Conservation (phyloP, 192 early-diverging fungal genomes). For the Backusella macrospora region DNA sequence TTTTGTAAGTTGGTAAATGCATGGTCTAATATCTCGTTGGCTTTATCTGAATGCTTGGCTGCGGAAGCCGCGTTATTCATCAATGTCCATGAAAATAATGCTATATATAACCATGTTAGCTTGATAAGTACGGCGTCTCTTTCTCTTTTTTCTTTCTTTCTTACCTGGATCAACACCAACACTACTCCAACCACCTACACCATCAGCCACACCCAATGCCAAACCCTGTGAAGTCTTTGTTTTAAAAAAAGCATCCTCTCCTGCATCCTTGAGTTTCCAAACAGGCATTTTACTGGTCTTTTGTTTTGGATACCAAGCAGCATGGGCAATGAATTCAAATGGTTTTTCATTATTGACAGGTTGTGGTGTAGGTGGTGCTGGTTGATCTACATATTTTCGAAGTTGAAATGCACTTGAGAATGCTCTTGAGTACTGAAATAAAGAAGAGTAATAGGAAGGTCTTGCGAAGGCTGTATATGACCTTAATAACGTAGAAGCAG, state of each 20-base stretch:
- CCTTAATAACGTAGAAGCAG: slow-evolving; percentile 4
- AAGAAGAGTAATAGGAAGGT: background rate
- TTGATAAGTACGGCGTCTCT: background rate
- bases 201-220: slow-evolving; percentile 62
- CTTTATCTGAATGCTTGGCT: slow-evolving; percentile 49
- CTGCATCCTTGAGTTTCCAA: slow-evolving; percentile 54
- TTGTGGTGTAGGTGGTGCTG: too few relatives aligned
- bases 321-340: slow-evolving; percentile 39
- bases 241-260: slow-evolving; percentile 65
- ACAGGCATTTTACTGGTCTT: slow-evolving; percentile 25
- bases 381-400: background rate
- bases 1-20: slow-evolving; percentile 53
- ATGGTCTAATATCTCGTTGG: slow-evolving; percentile 53
- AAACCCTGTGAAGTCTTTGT: slow-evolving; percentile 52
- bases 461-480: background rate
- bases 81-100: slow-evolving; percentile 60
- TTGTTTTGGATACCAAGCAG: slow-evolving; percentile 38
- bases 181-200: slow-evolving; percentile 63
- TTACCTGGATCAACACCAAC: slow-evolving; percentile 43
- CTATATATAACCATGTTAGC: slow-evolving; percentile 35
- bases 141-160: background rate
- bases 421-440: background rate
- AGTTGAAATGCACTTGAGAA: slow-evolving; percentile 1
- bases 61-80: slow-evolving; percentile 62
- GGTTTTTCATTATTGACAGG: slow-evolving; percentile 1